Conservation (phyloP, 163 green algal species). For the Scenedesmus sp. region DNA sequence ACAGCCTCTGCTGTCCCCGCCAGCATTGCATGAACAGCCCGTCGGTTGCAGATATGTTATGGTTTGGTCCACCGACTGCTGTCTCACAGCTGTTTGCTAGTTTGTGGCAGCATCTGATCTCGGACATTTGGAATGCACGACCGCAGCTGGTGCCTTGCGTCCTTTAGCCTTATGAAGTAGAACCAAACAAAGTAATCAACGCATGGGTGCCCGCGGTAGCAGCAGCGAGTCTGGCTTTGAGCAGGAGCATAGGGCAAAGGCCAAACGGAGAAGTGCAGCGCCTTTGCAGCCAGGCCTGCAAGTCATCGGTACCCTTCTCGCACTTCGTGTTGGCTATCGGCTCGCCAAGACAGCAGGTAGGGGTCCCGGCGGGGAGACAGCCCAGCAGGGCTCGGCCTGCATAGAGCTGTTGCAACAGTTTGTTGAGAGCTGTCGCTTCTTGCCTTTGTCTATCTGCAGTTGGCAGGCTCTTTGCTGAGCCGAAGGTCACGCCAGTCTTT, state of each 20-base stretch:
- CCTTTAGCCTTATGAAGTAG: not conserved
- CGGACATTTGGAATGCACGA: not conserved
- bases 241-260: not conserved
- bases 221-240: not conserved
- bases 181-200: not conserved
- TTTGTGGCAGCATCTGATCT: not conserved
- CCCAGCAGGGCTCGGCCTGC: not conserved
- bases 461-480: conserved; percentile 4
- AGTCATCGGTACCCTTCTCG: conserved; percentile 15
- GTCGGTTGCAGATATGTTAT: not conserved
- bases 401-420: not conserved
- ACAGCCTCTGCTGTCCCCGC: not conserved
- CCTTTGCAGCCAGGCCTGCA: conserved; percentile 16
- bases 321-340: conserved; percentile 5
- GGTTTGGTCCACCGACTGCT: not conserved
- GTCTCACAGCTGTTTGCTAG: not conserved
- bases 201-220: not conserved
- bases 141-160: not conserved
- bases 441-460: not conserved
- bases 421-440: not conserved
- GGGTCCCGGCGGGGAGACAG: not conserved
- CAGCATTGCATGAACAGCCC: not conserved
- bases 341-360: conserved; percentile 21
- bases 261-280: not conserved
- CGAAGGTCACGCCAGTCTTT: not conserved